Percentiles rank a stretch among this genome's conserved stretches.
These are phyloP conservation scores for Dioszegia hungarica DNA, from an alignment of 768 basidiomycete genomes.

Conservation along the genomic window DNA sequence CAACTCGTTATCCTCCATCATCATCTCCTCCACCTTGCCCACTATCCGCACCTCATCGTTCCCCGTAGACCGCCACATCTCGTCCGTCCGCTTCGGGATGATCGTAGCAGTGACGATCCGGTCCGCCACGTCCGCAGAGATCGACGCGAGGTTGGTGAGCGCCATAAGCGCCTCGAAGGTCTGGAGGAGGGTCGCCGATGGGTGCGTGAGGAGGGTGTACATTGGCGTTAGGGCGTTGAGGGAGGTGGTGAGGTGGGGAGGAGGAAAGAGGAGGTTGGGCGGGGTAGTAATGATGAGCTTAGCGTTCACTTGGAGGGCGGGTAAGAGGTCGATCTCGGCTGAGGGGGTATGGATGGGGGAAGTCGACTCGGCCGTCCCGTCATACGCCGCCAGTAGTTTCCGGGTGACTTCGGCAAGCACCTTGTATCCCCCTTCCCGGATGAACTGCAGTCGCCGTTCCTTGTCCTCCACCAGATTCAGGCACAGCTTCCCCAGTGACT, in stretches of 20 bases:
- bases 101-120: conserved; percentile 55
- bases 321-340: conserved; percentile 19
- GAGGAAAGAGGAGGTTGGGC: conserved; percentile 85
- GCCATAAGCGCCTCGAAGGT: conserved; percentile 94
- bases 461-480: conserved; percentile 72
- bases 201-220: conserved; percentile 64
- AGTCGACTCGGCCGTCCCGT: background rate
- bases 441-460: conserved; percentile 67
- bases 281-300: conserved; percentile 90
- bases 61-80: background rate
- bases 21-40: conserved; percentile 33
- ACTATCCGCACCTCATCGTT: conserved; percentile 57
- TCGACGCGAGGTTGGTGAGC: conserved; percentile 85
- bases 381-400: conserved; percentile 24
- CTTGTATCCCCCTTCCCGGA: conserved; percentile 75
- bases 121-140: conserved; percentile 61
- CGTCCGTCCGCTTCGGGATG: conserved; percentile 1
- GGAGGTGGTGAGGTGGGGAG: conserved; percentile 62
- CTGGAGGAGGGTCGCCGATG: conserved; percentile 68
- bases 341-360: background rate
- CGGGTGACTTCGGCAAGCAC: conserved; percentile 47
- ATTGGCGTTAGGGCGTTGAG: conserved; percentile 82
- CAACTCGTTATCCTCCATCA: conserved; percentile 68
- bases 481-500: conserved; percentile 59
- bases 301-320: conserved; percentile 77